Percentiles rank a stretch among this genome's conserved stretches.
Evolutionary conservation across 2,329 filamentous ascomycete species (phyloP).

Genomic region (Colletotrichum musae): DNA sequence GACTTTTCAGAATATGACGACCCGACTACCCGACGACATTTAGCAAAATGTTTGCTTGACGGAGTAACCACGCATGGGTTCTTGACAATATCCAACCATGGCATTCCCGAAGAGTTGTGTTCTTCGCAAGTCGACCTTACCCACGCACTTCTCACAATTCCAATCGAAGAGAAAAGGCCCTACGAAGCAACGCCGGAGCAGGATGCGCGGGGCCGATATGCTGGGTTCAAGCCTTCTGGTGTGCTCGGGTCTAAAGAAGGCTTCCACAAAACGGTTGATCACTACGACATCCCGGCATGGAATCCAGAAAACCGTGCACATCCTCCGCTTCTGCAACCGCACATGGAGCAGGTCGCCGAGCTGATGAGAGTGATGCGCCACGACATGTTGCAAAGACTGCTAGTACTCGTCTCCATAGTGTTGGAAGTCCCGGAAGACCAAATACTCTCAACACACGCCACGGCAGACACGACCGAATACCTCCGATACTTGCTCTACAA

Average conservation of each 20-base stretch:
- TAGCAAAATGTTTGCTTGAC: not conserved
- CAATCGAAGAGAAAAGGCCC: not conserved
- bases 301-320: conserved; percentile 45
- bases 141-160: conserved; percentile 4
- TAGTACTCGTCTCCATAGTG: not conserved
- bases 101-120: conserved; percentile 1
- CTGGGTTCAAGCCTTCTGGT: conserved; percentile 48
- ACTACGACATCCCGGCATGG: conserved; percentile 33
- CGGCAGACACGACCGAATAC: conserved; percentile 3
- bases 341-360: not conserved
- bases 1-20: conserved; percentile 9
- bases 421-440: not conserved
- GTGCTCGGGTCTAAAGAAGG: conserved; percentile 42
- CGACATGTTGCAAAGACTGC: not conserved
- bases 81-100: not conserved
- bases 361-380: not conserved
- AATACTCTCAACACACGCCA: not conserved
- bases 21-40: not conserved
- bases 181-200: conserved; percentile 9
- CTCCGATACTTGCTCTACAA: conserved; percentile 11
- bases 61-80: not conserved
- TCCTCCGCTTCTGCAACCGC: not conserved
- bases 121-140: not conserved
- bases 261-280: conserved; percentile 25
- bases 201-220: conserved; percentile 45